Conservation (phyloP, 148 eudicot species). For the Agrostemma githago region DNA sequence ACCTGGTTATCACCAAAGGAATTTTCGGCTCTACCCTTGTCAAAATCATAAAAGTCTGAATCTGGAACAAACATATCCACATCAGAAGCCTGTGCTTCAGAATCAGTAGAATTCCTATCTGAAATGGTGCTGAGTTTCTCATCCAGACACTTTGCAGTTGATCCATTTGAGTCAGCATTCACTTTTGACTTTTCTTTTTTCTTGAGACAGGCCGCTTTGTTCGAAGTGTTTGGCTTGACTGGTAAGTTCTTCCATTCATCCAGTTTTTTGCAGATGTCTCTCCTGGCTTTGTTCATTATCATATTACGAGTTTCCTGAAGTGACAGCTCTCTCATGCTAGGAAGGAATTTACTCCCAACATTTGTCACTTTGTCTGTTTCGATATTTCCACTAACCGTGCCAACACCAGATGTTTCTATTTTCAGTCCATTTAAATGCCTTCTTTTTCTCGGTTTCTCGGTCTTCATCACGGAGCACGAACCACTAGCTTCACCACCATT, state of each 20-base stretch:
- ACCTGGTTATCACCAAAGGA: slow-evolving; percentile 63
- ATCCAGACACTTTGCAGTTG: background rate
- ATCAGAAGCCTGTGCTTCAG: slow-evolving; percentile 26
- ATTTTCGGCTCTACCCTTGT: slow-evolving; percentile 46
- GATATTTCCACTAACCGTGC: slow-evolving; percentile 12
- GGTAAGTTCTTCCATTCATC: slow-evolving; percentile 27
- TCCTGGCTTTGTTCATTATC: slow-evolving; percentile 48
- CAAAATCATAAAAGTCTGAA: slow-evolving; percentile 69
- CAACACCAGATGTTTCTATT: slow-evolving; percentile 15
- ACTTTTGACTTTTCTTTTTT: slow-evolving; percentile 20
- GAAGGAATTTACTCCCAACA: slow-evolving; percentile 16
- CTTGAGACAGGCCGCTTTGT: slow-evolving; percentile 11
- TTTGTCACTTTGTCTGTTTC: slow-evolving; percentile 26
- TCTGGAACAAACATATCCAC: slow-evolving; percentile 54
- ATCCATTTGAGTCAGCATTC: slow-evolving; percentile 22
- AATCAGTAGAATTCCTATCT: slow-evolving; percentile 14
- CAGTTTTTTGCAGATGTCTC: slow-evolving; percentile 39
- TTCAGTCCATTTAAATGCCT: slow-evolving; percentile 21
- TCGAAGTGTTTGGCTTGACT: slow-evolving; percentile 14
- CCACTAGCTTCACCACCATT: slow-evolving; percentile 29
- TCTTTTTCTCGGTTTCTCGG: slow-evolving; percentile 36
- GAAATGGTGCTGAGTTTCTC: slow-evolving; percentile 12
- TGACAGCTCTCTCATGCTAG: slow-evolving; percentile 30
- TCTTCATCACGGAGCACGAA: slow-evolving; percentile 15
- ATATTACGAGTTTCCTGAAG: slow-evolving; percentile 38